These are phyloP conservation scores for Penicillium janthinellum DNA, from an alignment of 2,329 filamentous ascomycete genomes.

Conservation along the genomic window DNA sequence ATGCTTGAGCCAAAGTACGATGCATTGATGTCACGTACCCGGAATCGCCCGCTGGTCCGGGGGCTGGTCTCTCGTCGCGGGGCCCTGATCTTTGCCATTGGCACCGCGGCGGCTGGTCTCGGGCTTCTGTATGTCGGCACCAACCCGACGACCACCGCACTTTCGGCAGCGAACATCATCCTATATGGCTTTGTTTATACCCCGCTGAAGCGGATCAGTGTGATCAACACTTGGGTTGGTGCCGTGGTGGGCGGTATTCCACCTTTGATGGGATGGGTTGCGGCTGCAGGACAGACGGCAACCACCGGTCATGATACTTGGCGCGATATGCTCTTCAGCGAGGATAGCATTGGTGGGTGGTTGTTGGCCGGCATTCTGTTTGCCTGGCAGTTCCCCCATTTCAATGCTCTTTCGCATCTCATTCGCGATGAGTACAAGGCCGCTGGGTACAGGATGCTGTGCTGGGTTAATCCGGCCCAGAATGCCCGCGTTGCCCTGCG, in stretches of 20 bases:
- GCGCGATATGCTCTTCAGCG: constrained; percentile 74
- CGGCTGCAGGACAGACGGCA: constrained; percentile 85
- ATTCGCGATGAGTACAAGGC: constrained; percentile 86
- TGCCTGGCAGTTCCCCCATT: constrained; percentile 97
- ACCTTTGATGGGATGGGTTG: constrained; percentile 97
- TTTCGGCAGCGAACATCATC: constrained; percentile 81
- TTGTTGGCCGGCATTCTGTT: constrained; percentile 81
- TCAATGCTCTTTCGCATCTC: constrained; percentile 87
- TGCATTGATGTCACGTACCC: constrained; percentile 88
- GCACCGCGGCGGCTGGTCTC: constrained; percentile 69
- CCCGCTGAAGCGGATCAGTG: constrained; percentile 82
- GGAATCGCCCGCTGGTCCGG: constrained; percentile 85
- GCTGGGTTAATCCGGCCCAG: constrained; percentile 81
- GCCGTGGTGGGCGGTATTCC: constrained; percentile 91
- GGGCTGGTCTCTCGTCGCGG: constrained; percentile 70
- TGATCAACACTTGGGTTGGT: constrained; percentile 92
- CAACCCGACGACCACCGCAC: constrained; percentile 86
- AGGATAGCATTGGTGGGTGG: constrained; percentile 78
- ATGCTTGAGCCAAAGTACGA: constrained; percentile 89
- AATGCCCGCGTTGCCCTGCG: constrained; percentile 86
- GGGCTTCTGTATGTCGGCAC: constrained; percentile 82
- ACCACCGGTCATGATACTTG: constrained; percentile 70
- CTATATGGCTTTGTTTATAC: constrained; percentile 94
- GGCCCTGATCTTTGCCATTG: constrained; percentile 77
- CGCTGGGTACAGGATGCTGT: constrained; percentile 71